phyloP scores from a whole-genome alignment of 768 basidiomycete species.

The Cytidiella melzeri region DNA sequence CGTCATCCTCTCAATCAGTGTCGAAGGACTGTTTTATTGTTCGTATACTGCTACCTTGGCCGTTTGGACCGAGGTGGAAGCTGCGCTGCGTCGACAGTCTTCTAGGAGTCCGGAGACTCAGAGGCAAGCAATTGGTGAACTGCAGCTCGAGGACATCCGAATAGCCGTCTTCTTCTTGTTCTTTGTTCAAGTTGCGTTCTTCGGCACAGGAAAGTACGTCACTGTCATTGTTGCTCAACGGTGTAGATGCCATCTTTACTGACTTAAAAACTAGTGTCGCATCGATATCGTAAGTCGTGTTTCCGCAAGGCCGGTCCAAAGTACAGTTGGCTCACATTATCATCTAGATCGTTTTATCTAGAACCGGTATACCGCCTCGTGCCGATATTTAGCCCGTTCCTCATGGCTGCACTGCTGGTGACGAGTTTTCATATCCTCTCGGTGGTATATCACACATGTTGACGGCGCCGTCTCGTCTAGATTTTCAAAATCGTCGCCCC shows the following conservation, averaged over 20 bases:
- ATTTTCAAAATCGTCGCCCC: slow-evolving; percentile 80
- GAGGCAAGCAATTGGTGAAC: slow-evolving; percentile 5
- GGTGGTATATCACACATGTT: not conserved
- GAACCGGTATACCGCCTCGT: slow-evolving; percentile 85
- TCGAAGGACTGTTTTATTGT: slow-evolving; percentile 77
- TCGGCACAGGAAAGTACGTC: slow-evolving; percentile 60
- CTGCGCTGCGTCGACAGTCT: slow-evolving; percentile 18
- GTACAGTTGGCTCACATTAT: not conserved
- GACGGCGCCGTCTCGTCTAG: slow-evolving; percentile 26
- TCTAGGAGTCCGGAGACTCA: not conserved
- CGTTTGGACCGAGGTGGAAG: slow-evolving; percentile 66
- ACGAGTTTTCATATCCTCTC: too few species aligned
- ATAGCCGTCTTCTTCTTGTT: slow-evolving; percentile 80
- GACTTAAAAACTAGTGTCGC: slow-evolving; percentile 46
- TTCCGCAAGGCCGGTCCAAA: not conserved
- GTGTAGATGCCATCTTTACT: slow-evolving; percentile 2
- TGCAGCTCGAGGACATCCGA: slow-evolving; percentile 43
- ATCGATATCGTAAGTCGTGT: slow-evolving; percentile 66
- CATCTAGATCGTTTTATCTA: slow-evolving; percentile 68
- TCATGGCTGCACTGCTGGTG: slow-evolving; percentile 71
- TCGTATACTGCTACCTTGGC: slow-evolving; percentile 57
- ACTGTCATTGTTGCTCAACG: not conserved
- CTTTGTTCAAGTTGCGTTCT: slow-evolving; percentile 83
- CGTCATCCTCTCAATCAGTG: slow-evolving; percentile 73
- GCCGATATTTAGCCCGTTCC: slow-evolving; percentile 79